Evolutionary conservation across 2,329 filamentous ascomycete species (phyloP), one percentile per base, ranked within the genome.

Genomic region (Fusarium armeniacum): DNA sequence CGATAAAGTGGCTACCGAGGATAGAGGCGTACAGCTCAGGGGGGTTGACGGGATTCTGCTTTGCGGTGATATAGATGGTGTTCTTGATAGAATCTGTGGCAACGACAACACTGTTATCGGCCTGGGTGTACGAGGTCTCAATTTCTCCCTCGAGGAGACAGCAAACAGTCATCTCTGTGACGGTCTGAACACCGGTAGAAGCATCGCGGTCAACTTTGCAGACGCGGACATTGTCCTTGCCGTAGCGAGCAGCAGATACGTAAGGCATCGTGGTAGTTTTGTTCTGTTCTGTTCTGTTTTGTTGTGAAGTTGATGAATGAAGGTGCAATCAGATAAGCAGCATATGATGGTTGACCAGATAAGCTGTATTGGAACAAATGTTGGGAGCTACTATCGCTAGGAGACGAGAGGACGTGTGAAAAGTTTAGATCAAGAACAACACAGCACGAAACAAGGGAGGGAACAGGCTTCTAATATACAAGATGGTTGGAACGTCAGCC

Each of bases 11-110:
- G 72, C 89, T 87, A 74, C 92, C 94, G 55, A 99, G 85, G 74
- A 92, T 91, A 76, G 91, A 88, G 72, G 92, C 95, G 80, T 93
- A 99, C 68, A 97, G 89, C 85, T 99, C 96, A 1, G 96, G 95
- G 18, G 96, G 94, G 73, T 91, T 93, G 75, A 99, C 92, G 35
- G 94, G 93, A 83, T 97, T 86, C 82, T 97, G 91, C 84, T 97
- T 98, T 77, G 96, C 95, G 78, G 93, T 91, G 83, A 99, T 94
- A 85, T 96, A 97, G 78, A 93, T 90, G 75, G 92, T 98, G 83
- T 99, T 97, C 85, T 99, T 99, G 84, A 98, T 97, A 28, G 94
- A 95, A 82, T 99, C 96, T 65, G 96, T 99, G 69, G 96, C 94
- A 65, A 99, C 95, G 62, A 99, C 89, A 71, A 97, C 93, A 76